Evolutionary conservation across 164 flowering plant genomes (phyloP), one percentile per base, ranked within the genome.

Genomic region (Nelumbo lutea): DNA sequence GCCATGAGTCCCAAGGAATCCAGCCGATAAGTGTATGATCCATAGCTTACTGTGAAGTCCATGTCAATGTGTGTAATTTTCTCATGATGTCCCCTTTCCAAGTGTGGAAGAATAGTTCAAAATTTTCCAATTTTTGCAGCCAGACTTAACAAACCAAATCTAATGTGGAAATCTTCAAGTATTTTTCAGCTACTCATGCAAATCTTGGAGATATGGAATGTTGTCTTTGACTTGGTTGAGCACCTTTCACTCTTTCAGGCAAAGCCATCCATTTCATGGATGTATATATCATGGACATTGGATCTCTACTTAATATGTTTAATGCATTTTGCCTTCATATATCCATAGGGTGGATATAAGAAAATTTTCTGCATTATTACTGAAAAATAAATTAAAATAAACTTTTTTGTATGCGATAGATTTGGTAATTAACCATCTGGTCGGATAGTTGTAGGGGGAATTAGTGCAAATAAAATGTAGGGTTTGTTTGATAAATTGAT

Each of bases 41-140:
- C 51, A 15, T 43, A 62, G 27, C 61, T 62, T 14, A 5, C 38
- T 62, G 72, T 62, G 44, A 62, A 67, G 67, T 70, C 66, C 72
- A 69, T 52, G 51, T 62, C 64, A 69, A 61, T 52, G 42, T 44
- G 42, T 62, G 59, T 62, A 11, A 55, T 70, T 27, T 42, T 51
- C 60, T 14, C 1, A 14, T 42, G 1, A 42, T 59, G 48, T 40
- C 44, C 52, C 6, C 39, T 27, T 42, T 27, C 42, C n/a, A 67
- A 13, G 50, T 43, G 69, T 67, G 51, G n/a, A 56, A 43, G 57
- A 53, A 44, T 44, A 62, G 15, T 8, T 6, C 6, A 3, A 1
- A 47, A 63, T 6, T 47, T 8, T 46, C 47, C 41, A 47, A 47
- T 47, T 63, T 39, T 46, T 45, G 4, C 4, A 13, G 42, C n/a